A percentile compares a stretch with the other conserved stretches of the same genome.
These are phyloP conservation scores for Centrapalus pauciflorus DNA, from an alignment of 129 eudicot species.

Conservation along the genomic window DNA sequence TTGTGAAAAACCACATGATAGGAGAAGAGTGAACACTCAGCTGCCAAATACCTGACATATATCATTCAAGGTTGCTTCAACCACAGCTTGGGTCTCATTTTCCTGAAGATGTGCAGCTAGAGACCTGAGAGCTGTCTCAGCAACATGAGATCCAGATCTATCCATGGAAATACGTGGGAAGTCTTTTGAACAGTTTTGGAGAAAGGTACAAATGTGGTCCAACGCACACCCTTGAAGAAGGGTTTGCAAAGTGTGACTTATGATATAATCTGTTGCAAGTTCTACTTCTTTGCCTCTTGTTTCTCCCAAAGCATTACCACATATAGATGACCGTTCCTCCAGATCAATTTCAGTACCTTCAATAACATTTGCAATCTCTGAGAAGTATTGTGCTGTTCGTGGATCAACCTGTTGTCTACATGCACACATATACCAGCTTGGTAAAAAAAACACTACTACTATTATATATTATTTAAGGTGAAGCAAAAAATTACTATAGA, in stretches of 20 bases:
- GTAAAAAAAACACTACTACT: not conserved
- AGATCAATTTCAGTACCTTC: conserved; percentile 65
- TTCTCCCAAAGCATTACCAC: conserved; percentile 94
- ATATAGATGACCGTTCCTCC: conserved; percentile 65
- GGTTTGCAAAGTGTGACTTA: conserved; percentile 83
- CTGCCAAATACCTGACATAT: conserved; percentile 75
- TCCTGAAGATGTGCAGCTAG: conserved; percentile 78
- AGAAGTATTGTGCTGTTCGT: conserved; percentile 62
- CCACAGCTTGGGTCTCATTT: conserved; percentile 35
- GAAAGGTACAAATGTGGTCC: conserved; percentile 71
- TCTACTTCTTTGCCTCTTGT: conserved; percentile 88
- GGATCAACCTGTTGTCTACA: conserved; percentile 69
- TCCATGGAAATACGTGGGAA: conserved; percentile 71
- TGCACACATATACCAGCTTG: not conserved
- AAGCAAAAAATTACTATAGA: not conserved
- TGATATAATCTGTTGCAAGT: conserved; percentile 83
- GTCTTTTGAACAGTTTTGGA: conserved; percentile 56
- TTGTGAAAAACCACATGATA: not conserved
- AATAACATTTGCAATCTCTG: conserved; percentile 58
- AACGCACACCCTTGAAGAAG: conserved; percentile 83
- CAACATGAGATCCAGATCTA: conserved; percentile 96
- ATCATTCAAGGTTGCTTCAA: conserved; percentile 55
- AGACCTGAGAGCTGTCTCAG: conserved; percentile 86
- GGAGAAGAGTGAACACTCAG: not conserved
- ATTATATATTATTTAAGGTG: not conserved